Base-by-base conservation (phyloP, 2,329 filamentous ascomycete genomes). In the Tolypocladium tropicale region DNA sequence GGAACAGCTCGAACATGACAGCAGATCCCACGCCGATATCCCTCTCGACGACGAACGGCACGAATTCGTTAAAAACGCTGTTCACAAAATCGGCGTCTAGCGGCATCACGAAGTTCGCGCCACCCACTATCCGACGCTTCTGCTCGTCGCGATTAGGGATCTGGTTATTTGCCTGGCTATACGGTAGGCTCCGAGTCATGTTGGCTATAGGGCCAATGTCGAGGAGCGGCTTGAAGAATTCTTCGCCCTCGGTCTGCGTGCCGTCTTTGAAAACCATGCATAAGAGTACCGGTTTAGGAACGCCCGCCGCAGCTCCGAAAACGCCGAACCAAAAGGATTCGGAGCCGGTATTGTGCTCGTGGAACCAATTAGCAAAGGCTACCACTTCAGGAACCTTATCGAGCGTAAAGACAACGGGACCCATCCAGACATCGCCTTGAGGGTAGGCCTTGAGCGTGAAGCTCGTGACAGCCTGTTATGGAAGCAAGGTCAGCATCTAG, bases 91-190 rank as follows among this genome's bases (percentile, higher is more conserved):
- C 25, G 0, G 57, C 43, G n/a, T 60, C 50, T 0, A 79, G 61
- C 0, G 77, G 75, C 30, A 75, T 67, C 5, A 69, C 64, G 59
- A 72, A 71, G 48, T 72, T 76, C 3, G 74, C 63, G 1, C 74
- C 74, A 57, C 76, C 74, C 57, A 73, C 60, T 11, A 65, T 58
- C 49, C 67, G 70, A 51, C 69, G 68, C 2, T 72, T 67, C 32
- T 57, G 55, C 0, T 65, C 66, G 53, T 72, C 73, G 46, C 69
- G 61, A 0, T 41, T 34, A 32, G 58, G 58, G 10, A 60, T n/a
- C 21, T 72, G 55, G 1, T 59, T 65, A 57, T 77, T 78, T 32
- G 72, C 62, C n/a, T 65, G 59, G 1, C 65, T 61, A 55, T 76
- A 76, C 0, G 75, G 71, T 53, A 75, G 68, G 64, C 70, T 67